Evolutionary conservation across 73 alveolate genomes (phyloP).

Genomic region (Tetrahymena malaccensis): DNA sequence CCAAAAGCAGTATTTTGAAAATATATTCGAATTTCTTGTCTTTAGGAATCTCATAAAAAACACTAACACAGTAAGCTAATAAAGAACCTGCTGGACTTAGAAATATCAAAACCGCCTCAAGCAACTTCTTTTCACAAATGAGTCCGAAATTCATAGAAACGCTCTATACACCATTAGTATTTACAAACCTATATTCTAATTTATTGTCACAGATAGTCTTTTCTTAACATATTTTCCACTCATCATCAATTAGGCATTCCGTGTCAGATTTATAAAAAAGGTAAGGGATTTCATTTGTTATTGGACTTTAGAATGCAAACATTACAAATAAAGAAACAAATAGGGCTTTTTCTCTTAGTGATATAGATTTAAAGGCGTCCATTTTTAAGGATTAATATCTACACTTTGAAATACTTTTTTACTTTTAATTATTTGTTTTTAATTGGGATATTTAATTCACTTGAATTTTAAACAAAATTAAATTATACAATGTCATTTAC

Average conservation of each 20-base stretch:
- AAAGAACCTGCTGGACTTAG: neutral
- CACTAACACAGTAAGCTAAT: neutral
- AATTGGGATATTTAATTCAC: neutral
- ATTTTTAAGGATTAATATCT: neutral
- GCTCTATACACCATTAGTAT: neutral
- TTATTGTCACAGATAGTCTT: neutral
- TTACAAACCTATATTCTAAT: neutral
- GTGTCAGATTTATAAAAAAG: neutral
- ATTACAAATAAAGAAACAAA: neutral
- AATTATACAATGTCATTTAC: neutral
- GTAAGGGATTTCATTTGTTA: neutral
- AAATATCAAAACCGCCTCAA: neutral
- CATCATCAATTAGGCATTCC: neutral
- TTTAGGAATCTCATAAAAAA: neutral
- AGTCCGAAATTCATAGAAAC: neutral
- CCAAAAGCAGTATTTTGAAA: neutral
- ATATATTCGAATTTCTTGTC: neutral
- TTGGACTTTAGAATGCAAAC: neutral
- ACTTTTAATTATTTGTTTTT: neutral
- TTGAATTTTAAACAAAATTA: no score
- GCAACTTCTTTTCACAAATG: neutral
- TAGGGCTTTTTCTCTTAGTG: neutral
- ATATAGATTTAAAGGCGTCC: neutral
- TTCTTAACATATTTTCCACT: neutral
- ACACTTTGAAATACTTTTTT: neutral